These are phyloP conservation scores for Trypanosoma rangeli DNA, from an alignment of 208 protist genomes.

Conservation along the genomic window DNA sequence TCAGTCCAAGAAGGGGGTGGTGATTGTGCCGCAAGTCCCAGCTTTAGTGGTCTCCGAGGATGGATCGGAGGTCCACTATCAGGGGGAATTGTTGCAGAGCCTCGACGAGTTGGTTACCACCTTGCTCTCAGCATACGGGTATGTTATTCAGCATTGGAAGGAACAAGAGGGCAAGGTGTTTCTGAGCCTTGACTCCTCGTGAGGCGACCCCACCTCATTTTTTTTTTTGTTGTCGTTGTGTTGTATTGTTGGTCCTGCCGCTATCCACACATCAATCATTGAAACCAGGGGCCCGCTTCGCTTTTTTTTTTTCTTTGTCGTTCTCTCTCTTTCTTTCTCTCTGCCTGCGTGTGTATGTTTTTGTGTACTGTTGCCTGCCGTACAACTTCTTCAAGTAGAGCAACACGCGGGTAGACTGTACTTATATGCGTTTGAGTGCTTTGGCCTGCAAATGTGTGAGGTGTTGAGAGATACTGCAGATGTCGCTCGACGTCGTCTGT, in stretches of 20 bases:
- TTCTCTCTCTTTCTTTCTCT: slow-evolving; percentile 13
- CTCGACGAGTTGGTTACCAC: slow-evolving; percentile 66
- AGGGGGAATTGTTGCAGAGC: slow-evolving; percentile 37
- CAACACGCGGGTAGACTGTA: neutral
- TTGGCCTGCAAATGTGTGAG: neutral
- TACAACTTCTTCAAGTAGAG: neutral
- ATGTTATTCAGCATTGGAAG: slow-evolving; percentile 69
- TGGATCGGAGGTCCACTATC: slow-evolving; percentile 23
- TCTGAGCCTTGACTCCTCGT: slow-evolving; percentile 34
- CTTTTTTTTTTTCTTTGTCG: neutral
- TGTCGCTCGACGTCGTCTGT: neutral
- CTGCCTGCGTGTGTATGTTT: neutral
- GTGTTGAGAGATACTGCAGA: neutral
- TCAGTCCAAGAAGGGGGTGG: slow-evolving; percentile 8
- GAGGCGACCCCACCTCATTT: slow-evolving; percentile 1
- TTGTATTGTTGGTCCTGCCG: neutral
- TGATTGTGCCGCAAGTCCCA: slow-evolving; percentile 50
- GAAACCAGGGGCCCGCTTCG: too few species aligned
- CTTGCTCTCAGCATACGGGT: slow-evolving; percentile 60
- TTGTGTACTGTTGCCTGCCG: too few species aligned
- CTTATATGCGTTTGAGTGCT: neutral
- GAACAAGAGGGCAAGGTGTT: slow-evolving; percentile 50
- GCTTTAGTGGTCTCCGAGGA: slow-evolving; percentile 33
- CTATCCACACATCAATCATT: too few species aligned
- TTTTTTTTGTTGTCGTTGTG: neutral